Base-by-base conservation (phyloP, 192 early-diverging fungal genomes). In the Coemansia sp. region DNA sequence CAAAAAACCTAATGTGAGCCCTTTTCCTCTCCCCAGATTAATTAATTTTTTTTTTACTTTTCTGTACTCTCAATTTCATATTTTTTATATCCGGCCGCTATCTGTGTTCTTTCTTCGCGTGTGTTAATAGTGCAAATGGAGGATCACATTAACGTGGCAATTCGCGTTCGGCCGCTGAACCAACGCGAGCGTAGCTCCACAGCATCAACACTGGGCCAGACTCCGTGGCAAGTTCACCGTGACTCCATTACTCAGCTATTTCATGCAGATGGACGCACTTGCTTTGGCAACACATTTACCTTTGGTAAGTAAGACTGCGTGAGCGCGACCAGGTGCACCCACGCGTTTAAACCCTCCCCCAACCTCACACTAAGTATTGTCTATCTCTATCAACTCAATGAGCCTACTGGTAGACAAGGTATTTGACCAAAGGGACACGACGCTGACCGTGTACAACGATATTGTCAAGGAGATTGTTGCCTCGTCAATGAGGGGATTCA, bases 401-500 rank as follows among this genome's bases (percentile, higher is more conserved):
- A 13, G 14, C 10, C 26, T 9, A 34, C 51, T 11, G 40, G 18
- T 83, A 79, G 83, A 85, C 36, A 72, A 70, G 40, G 74, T 85
- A 2, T 85, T 85, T 68, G 79, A 85, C 66, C 79, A 75, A 33
- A 60, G 51, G 8, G 76, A 76, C 24, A 62, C 62, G 18, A 85
- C 79, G 6, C 59, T 45, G 34, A 63, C 62, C 10, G 83, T 85
- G 26, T 85, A 82, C 60, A 67, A 79, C 23, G 67, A 73, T n/a
- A 68, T 76, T 40, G 83, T 86, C 26, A 77, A 85, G 69, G 70
- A 79, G 42, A 87, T 89, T 4, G 85, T 90, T 21, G 60, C 71
- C 26, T 84, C 84, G 10, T 79, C 92, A 3, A 95, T 96, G 95
- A 87, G 90, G 28, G 96, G 96, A 8, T 95, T 93, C 70, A 97